phyloP scores from a whole-genome alignment of 1,139 yeast genomes.

The Yamadazyma atmosphaerica region DNA sequence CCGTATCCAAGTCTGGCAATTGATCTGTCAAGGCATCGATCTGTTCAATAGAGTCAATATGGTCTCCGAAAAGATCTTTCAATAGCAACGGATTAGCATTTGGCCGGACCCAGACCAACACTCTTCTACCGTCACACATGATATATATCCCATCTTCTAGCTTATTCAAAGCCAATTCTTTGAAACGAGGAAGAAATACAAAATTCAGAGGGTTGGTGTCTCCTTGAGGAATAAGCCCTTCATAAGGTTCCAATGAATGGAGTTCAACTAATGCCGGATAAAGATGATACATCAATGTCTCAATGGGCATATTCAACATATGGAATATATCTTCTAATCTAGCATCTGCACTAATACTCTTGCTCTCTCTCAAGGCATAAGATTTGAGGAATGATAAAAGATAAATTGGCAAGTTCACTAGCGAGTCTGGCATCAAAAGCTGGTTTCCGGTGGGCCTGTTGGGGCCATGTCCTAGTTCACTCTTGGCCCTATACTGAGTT shows the following conservation, averaged over 20 bases:
- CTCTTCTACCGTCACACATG: conserved; percentile 65
- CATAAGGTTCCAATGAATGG: conserved; percentile 61
- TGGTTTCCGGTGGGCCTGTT: conserved; percentile 58
- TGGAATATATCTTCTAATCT: conserved; percentile 61
- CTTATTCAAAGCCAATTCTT: conserved; percentile 45
- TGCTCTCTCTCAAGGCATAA: conserved; percentile 55
- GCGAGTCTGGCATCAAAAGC: conserved; percentile 77
- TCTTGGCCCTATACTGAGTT: conserved; percentile 69
- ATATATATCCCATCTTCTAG: conserved; percentile 78
- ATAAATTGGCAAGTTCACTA: conserved; percentile 70
- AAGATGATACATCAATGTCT: conserved; percentile 60
- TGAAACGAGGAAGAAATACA: conserved; percentile 49
- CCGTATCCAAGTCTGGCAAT: conserved; percentile 72
- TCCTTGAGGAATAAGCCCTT: conserved; percentile 40
- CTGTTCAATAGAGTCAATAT: conserved; percentile 41
- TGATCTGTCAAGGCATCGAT: conserved; percentile 56
- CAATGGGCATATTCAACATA: conserved; percentile 57
- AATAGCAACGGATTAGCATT: conserved; percentile 68
- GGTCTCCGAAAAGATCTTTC: conserved; percentile 70
- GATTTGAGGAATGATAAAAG: conserved; percentile 71
- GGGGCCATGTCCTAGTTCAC: conserved; percentile 49
- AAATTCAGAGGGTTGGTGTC: conserved; percentile 50
- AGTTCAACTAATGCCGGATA: conserved; percentile 83
- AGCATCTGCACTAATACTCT: conserved; percentile 49
- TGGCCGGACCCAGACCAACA: conserved; percentile 70